phyloP scores from a whole-genome alignment of 805 yeast species.

The Candida koratica region DNA sequence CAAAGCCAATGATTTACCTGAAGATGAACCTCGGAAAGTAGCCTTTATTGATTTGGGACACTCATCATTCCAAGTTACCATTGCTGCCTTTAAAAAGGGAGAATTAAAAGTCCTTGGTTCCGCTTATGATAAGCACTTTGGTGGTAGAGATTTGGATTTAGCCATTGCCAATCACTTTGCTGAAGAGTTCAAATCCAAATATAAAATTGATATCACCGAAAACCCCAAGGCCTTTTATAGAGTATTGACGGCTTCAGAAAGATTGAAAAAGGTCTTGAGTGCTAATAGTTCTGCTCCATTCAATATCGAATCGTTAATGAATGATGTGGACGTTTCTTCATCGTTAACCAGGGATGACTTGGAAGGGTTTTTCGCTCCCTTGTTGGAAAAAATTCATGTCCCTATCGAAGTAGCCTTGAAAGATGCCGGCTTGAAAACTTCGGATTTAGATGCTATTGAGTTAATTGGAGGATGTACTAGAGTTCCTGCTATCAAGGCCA shows the following conservation, averaged over 20 bases:
- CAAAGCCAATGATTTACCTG: constrained; percentile 89
- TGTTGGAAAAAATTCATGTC: constrained; percentile 65
- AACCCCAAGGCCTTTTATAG: constrained; percentile 96
- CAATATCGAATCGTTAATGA: constrained; percentile 93
- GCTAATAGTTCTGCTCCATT: constrained; percentile 95
- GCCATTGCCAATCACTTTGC: constrained; percentile 96
- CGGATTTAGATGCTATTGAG: constrained; percentile 85
- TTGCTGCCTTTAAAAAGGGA: constrained; percentile 92
- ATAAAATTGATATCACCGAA: constrained; percentile 86
- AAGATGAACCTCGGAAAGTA: constrained; percentile 82
- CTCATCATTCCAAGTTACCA: constrained; percentile 85
- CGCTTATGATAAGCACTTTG: constrained; percentile 92
- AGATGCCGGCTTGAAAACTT: constrained; percentile 68
- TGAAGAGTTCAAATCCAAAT: constrained; percentile 83
- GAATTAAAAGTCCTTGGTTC: constrained; percentile 91
- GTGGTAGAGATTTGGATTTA: constrained; percentile 95
- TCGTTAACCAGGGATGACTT: constrained; percentile 86
- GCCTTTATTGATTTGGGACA: constrained; percentile 97
- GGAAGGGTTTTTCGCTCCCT: constrained; percentile 83
- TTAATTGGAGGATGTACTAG: constrained; percentile 98
- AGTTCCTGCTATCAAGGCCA: constrained; percentile 88
- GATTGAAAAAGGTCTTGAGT: constrained; percentile 90
- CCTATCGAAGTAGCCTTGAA: constrained; percentile 82
- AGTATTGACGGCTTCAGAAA: constrained; percentile 87
- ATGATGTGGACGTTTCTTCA: constrained; percentile 92